Base-by-base conservation (phyloP, 441 rosid species). In the Eruca vesicaria region DNA sequence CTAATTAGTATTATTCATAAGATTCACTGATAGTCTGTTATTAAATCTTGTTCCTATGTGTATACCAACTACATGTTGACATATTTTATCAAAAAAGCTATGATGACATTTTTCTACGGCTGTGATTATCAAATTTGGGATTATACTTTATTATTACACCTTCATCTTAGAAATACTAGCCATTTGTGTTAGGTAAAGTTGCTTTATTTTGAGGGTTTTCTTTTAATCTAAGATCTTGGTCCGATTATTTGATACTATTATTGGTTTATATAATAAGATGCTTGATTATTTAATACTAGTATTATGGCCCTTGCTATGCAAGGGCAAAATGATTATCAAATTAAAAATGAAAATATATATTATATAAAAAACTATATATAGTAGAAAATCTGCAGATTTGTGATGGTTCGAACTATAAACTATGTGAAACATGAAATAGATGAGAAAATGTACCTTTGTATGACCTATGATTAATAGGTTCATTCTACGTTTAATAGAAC, bases 21-120 rank as follows among this genome's bases (percentile, higher is more conserved):
- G 57, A 19, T 9, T 26, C 12, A 52, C 26, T 52, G 26, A 23
- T 23, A 23, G 26, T 23, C 26, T 23, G 57, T 52, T 19, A 4
- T 19, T 53, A 53, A 53, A 19, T 53, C 28, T 20, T 53, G 26
- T 20, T 50, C 21, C 18, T 50, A 50, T 7, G 57, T 45, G 66
- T 66, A 56, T 43, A 45, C 26, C 66, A 74, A 65, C 53, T 21
- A 26, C 64, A 35, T 9, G 60, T 74, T 66, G 60, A 57, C 12
- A 28, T 63, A 11, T 45, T 55, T 12, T 4, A 41, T 14, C 4
- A 41, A 21, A 41, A 15, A 41, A n/a, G 3, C 38, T 48, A 28
- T 28, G 59, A 28, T 67, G 45, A 52, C 48, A 50, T 67, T 52
- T n/a, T 31, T 31, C 35, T 48, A 21, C 32, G 28, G 52, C 14